Conservation (phyloP, 805 yeast genomes). For the Saccharomycopsis lassenensis region DNA sequence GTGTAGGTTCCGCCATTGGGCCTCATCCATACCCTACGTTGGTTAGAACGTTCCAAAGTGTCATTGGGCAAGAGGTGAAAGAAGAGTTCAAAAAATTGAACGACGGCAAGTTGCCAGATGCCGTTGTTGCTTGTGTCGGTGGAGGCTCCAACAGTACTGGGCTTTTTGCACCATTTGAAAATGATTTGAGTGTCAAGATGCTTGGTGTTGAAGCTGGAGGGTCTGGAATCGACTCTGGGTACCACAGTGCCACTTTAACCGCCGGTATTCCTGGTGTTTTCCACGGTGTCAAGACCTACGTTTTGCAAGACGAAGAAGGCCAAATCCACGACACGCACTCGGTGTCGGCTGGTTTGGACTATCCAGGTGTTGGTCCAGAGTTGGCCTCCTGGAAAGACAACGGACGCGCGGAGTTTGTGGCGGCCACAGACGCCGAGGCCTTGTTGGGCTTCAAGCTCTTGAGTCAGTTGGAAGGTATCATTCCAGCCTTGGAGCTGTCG, state of each 20-base stretch:
- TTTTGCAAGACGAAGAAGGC: constrained; percentile 84
- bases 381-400: constrained; percentile 89
- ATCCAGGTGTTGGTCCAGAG: constrained; percentile 99
- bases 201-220: constrained; percentile 99
- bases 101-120: constrained; percentile 79
- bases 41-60: constrained; percentile 96
- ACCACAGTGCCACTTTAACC: constrained; percentile 91
- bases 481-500: constrained; percentile 95
- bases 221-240: constrained; percentile 81
- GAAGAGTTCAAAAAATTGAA: constrained; percentile 76
- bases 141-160: constrained; percentile 98
- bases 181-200: constrained; percentile 65
- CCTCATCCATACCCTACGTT: constrained; percentile 98
- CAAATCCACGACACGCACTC: constrained; percentile 98
- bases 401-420: constrained; percentile 83
- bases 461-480: constrained; percentile 93
- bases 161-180: constrained; percentile 87
- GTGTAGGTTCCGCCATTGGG: constrained; percentile 97
- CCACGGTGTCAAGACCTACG: constrained; percentile 95
- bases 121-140: constrained; percentile 97
- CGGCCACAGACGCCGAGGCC: constrained; percentile 95
- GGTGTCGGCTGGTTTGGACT: constrained; percentile 95
- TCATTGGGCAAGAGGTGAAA: constrained; percentile 91
- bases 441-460: constrained; percentile 78
- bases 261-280: constrained; percentile 94